These are phyloP conservation scores for Neofusicoccum kwambonambiense DNA, from an alignment of 2,329 filamentous ascomycete genomes.

Conservation along the genomic window DNA sequence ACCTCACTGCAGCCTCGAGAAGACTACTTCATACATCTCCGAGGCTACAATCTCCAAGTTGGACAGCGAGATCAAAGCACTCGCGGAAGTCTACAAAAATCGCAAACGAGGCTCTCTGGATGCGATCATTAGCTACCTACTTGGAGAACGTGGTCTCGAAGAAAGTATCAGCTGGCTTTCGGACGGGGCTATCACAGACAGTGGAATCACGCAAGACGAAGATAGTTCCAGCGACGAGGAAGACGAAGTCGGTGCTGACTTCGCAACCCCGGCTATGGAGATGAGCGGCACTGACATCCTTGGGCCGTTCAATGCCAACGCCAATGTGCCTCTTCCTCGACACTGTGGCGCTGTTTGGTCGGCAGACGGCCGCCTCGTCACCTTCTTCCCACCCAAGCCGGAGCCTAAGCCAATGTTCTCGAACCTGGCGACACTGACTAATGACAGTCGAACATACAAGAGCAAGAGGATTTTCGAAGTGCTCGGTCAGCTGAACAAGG, in stretches of 20 bases:
- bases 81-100: slow-evolving; percentile 55
- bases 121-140: slow-evolving; percentile 59
- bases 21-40: slow-evolving; percentile 54
- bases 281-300: slow-evolving; percentile 53
- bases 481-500: slow-evolving; percentile 59
- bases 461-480: slow-evolving; percentile 60
- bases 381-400: slow-evolving; percentile 56
- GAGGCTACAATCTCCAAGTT: slow-evolving; percentile 51
- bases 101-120: slow-evolving; percentile 59
- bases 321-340: slow-evolving; percentile 63
- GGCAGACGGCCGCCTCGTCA: slow-evolving; percentile 56
- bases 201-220: slow-evolving; percentile 46
- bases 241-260: slow-evolving; percentile 50
- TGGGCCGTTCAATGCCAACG: slow-evolving; percentile 57
- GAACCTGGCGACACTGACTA: slow-evolving; percentile 48
- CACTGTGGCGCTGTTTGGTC: slow-evolving; percentile 59
- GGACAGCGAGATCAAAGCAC: slow-evolving; percentile 52
- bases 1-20: slow-evolving; percentile 55
- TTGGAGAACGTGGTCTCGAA: slow-evolving; percentile 59
- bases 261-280: slow-evolving; percentile 43
- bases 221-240: slow-evolving; percentile 86
- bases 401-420: slow-evolving; percentile 49
- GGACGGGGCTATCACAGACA: slow-evolving; percentile 54
- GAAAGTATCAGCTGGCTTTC: slow-evolving; percentile 56
- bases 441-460: slow-evolving; percentile 47